Percentiles rank a stretch among this genome's conserved stretches.
Evolutionary conservation across 768 basidiomycete species (phyloP).

Genomic region (Russula sp.): DNA sequence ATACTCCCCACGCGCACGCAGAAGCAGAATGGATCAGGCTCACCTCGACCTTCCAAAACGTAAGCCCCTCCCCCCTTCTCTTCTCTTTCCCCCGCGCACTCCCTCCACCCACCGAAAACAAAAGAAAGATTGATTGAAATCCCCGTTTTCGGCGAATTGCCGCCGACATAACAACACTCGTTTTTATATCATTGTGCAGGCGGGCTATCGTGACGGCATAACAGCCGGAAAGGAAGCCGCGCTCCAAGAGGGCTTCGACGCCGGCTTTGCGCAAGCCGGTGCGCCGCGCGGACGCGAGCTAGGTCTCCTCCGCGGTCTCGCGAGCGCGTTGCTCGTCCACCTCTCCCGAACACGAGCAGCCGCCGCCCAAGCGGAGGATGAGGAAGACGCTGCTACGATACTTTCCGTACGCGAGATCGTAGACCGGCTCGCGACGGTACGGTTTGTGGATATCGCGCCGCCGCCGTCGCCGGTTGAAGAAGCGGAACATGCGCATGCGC

Average conservation of each 20-base stretch:
- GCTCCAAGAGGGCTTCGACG: constrained; percentile 87
- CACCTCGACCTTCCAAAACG: constrained; percentile 64
- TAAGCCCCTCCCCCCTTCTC: constrained; percentile 27
- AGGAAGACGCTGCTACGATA: background rate
- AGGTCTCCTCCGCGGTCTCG: constrained; percentile 67
- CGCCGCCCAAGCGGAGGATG: background rate
- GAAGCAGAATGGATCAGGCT: constrained; percentile 59
- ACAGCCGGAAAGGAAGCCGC: constrained; percentile 82
- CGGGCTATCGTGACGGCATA: constrained; percentile 95
- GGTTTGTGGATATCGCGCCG: constrained; percentile 66
- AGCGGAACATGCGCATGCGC: constrained; percentile 58
- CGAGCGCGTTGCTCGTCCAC: constrained; percentile 30
- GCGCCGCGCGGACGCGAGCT: constrained; percentile 70
- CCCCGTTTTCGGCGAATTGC: no score
- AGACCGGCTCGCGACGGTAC: constrained; percentile 47
- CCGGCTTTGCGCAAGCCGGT: constrained; percentile 67
- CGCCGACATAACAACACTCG: no score
- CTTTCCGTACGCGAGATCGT: constrained; percentile 39
- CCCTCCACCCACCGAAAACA: background rate
- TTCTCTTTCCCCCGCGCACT: background rate
- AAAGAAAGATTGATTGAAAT: background rate
- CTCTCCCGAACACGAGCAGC: constrained; percentile 26
- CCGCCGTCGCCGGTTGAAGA: constrained; percentile 62
- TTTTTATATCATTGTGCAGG: no score
- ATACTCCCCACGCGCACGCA: background rate